Evolutionary conservation across 2,329 filamentous ascomycete species (phyloP), one percentile per base, ranked within the genome.

Genomic region (Kalaharituber pfeilii): DNA sequence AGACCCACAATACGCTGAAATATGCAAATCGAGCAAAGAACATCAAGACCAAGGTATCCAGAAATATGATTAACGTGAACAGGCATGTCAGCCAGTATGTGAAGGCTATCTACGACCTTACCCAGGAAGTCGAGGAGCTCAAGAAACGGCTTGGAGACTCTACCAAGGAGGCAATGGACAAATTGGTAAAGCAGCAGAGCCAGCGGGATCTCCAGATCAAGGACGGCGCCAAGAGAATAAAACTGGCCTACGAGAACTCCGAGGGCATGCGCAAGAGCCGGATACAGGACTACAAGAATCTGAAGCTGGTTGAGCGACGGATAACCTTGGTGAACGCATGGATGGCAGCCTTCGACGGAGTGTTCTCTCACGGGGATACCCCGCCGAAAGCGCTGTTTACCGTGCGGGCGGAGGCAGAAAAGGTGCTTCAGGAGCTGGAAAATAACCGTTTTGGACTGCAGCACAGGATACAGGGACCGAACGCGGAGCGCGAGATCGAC

Each of bases 11-110:
- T 68, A 98, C 91, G 0, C 75, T 98, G 18, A 84, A 93, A 63
- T 98, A 98, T 65, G 91, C 91, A 50, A 96, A 98, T 69, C 78
- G 91, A 62, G 91, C 91, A 56, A 98, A 98, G 77, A 98, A 98
- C 65, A 98, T 98, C 66, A 93, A 96, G 71, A 98, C 91, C 56
- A 98, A 98, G 75, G 87, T 95, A 55, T 95, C 91, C n/a, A 81
- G 88, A 65, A 98, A 98, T 66, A 88, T 96, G 24, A 98, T 93
- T 72, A 98, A 98, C 67, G 91, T 98, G 60, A 95, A 98, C 68
- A 84, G 91, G 58, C 91, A 98, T 70, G 91, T 98, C 65, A 98
- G 98, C 72, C 91, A 98, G 69, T 98, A 94, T 70, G 71, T 98
- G 67, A 91, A 95, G 73, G 96, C 96, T 75, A 98, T 98, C 64